These are phyloP conservation scores for Yamadazyma friedrichii DNA, from an alignment of 1,139 yeast species.

Conservation along the genomic window DNA sequence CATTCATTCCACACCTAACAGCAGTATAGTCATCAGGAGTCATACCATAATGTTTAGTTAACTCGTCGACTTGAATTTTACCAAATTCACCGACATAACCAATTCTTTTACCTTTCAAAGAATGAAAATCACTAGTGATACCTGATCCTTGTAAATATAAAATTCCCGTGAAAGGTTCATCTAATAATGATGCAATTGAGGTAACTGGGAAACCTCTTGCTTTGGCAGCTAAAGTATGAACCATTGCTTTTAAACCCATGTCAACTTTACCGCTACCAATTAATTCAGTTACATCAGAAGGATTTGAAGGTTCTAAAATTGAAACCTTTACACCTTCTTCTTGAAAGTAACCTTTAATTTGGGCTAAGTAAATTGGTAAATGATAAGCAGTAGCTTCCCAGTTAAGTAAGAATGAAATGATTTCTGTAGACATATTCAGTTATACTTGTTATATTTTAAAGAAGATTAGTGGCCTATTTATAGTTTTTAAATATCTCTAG, in stretches of 20 bases:
- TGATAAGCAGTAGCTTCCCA: constrained; percentile 63
- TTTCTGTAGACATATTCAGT: constrained; percentile 27
- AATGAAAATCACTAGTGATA: constrained; percentile 49
- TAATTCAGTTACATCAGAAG: constrained; percentile 58
- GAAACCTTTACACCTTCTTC: constrained; percentile 53
- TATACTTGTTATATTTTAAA: neutral
- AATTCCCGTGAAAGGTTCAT: constrained; percentile 59
- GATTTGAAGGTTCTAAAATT: constrained; percentile 55
- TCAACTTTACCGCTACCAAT: constrained; percentile 58
- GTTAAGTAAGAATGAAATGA: constrained; percentile 52
- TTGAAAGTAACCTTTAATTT: constrained; percentile 49
- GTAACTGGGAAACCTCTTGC: constrained; percentile 60
- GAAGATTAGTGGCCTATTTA: too few species aligned
- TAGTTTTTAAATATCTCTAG: too few species aligned
- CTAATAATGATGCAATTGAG: constrained; percentile 53
- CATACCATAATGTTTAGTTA: constrained; percentile 56
- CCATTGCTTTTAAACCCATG: constrained; percentile 63
- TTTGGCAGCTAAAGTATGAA: constrained; percentile 59
- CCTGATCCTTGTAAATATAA: constrained; percentile 53
- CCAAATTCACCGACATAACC: constrained; percentile 64
- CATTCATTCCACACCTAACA: constrained; percentile 63
- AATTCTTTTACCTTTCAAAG: constrained; percentile 52
- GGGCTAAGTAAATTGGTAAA: constrained; percentile 52
- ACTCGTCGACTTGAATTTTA: constrained; percentile 56
- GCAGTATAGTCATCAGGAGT: constrained; percentile 56